Percentiles rank a stretch among this genome's conserved stretches.
Evolutionary conservation across 2,329 filamentous ascomycete species (phyloP).

Genomic region (Anthostomella pinea): DNA sequence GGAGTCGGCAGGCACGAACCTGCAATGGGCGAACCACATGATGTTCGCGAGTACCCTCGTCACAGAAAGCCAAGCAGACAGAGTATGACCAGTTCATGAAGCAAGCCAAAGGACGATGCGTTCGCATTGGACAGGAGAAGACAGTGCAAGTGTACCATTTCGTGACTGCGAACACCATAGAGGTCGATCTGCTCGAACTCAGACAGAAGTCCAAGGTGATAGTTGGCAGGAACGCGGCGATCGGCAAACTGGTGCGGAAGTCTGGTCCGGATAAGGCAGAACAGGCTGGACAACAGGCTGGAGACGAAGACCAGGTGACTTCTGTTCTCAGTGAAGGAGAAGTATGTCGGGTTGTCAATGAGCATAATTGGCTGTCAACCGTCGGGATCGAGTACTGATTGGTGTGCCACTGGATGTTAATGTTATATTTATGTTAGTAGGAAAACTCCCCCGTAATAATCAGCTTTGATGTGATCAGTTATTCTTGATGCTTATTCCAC

Average conservation of each 20-base stretch:
- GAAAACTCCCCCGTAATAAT: too few relatives aligned
- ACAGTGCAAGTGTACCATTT: constrained; percentile 40
- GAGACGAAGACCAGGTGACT: too few relatives aligned
- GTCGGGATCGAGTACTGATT: constrained; percentile 7
- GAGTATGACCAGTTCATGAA: constrained; percentile 35
- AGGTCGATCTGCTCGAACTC: constrained; percentile 38
- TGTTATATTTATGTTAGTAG: too few relatives aligned
- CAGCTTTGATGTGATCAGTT: too few relatives aligned
- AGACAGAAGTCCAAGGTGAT: constrained; percentile 13
- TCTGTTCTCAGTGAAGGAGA: too few relatives aligned
- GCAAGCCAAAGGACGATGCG: constrained; percentile 39
- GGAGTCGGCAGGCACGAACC: constrained; percentile 40
- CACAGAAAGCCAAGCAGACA: constrained; percentile 29
- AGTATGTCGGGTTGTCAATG: constrained; percentile 27
- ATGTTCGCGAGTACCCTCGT: constrained; percentile 38
- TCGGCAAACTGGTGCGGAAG: too few relatives aligned
- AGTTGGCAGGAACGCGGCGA: not conserved
- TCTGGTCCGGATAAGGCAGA: too few relatives aligned
- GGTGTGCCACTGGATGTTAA: not conserved
- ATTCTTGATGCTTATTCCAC: too few relatives aligned
- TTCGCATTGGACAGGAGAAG: constrained; percentile 39
- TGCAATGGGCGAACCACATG: constrained; percentile 41
- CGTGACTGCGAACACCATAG: constrained; percentile 36
- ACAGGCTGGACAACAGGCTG: too few relatives aligned
- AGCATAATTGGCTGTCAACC: constrained; percentile 25